phyloP scores from a whole-genome alignment of 2,329 filamentous ascomycete species.

The Claviceps sp. region DNA sequence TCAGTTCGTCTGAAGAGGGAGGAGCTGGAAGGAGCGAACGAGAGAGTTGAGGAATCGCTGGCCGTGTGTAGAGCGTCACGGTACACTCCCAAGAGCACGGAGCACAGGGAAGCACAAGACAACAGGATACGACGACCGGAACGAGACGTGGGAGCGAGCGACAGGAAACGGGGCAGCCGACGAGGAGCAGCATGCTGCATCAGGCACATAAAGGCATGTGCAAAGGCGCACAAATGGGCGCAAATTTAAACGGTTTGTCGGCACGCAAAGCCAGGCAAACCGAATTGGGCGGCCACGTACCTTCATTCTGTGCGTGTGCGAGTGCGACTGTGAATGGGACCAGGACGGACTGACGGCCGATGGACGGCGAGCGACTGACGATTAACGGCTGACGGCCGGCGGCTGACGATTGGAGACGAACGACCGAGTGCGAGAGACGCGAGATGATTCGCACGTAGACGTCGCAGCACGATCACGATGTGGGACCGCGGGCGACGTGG shows the following conservation, averaged over 20 bases:
- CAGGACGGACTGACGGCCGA: not conserved
- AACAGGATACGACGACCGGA: not conserved
- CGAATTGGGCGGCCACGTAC: slow-evolving; percentile 7
- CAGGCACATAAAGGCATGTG: not conserved
- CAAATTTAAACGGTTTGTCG: not conserved
- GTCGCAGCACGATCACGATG: not conserved
- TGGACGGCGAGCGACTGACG: not conserved
- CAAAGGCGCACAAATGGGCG: not conserved
- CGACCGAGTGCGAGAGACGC: not conserved
- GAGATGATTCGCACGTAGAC: not conserved
- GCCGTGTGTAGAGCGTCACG: not conserved
- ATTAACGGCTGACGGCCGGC: too few species aligned
- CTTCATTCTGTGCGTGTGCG: slow-evolving; percentile 24
- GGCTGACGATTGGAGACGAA: too few species aligned
- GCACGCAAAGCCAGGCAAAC: not conserved
- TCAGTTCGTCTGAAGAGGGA: not conserved
- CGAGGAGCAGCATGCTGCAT: not conserved
- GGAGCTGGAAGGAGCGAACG: slow-evolving; percentile 8
- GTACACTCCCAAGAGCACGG: not conserved
- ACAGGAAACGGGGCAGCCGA: not conserved
- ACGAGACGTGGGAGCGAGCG: not conserved
- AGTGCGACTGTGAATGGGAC: not conserved
- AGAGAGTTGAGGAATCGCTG: not conserved
- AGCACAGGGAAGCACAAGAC: not conserved
- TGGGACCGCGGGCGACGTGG: not conserved